These are phyloP conservation scores for Sparassis latifolia DNA, from an alignment of 1,284 basidiomycete species.

Conservation along the genomic window DNA sequence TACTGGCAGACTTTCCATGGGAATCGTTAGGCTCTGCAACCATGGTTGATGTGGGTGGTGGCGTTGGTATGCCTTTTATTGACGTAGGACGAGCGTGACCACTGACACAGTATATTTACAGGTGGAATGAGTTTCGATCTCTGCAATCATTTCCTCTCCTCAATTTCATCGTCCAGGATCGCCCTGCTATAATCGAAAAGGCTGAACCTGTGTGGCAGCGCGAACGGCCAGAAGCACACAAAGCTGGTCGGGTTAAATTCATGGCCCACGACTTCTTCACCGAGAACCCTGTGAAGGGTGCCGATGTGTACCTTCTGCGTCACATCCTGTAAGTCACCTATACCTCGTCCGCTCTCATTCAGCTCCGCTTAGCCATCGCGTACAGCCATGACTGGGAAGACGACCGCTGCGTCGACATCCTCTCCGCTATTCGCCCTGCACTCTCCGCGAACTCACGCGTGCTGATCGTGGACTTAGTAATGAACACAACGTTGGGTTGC, in stretches of 20 bases:
- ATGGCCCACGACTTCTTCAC: conserved; percentile 24
- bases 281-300: conserved; percentile 18
- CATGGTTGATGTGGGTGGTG: no score
- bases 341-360: no score
- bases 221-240: not conserved
- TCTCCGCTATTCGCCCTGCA: not conserved
- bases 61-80: no score
- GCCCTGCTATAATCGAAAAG: no score
- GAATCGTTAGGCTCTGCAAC: no score
- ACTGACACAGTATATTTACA: no score
- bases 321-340: conserved; percentile 18
- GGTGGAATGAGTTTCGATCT: no score
- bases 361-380: not conserved
- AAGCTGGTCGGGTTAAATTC: not conserved
- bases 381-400: conserved; percentile 12
- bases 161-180: no score
- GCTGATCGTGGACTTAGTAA: conserved; percentile 1
- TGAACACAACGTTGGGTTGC: not conserved
- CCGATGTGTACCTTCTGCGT: conserved; percentile 5
- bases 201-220: no score
- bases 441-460: conserved; percentile 2
- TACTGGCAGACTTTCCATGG: no score
- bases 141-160: no score
- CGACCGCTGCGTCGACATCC: conserved; percentile 5
- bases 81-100: no score